Evolutionary conservation across 1,284 basidiomycete genomes (phyloP).

Genomic region (Leccinum fuscescens): DNA sequence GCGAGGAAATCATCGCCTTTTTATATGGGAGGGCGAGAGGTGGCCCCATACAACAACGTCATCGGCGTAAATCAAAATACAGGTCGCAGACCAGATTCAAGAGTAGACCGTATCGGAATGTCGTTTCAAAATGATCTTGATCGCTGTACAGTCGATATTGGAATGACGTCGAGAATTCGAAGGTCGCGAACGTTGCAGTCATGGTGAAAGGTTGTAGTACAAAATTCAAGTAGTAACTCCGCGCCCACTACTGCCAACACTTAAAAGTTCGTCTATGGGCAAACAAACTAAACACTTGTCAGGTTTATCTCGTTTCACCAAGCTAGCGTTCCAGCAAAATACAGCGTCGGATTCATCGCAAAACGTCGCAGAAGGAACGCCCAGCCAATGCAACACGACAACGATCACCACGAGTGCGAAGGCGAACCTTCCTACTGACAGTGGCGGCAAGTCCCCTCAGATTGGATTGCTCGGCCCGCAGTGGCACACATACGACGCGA

Average conservation of each 20-base stretch:
- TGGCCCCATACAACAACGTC: background rate
- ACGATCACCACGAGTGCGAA: background rate
- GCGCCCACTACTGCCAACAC: background rate
- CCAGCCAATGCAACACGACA: background rate
- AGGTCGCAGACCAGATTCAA: background rate
- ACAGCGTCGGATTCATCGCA: constrained; percentile 9
- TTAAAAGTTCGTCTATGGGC: constrained; percentile 22
- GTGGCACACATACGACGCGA: constrained; percentile 53
- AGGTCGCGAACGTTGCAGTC: background rate
- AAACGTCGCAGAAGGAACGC: constrained; percentile 1
- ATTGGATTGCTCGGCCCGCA: background rate
- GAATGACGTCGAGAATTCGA: background rate
- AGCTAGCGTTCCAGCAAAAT: constrained; percentile 38
- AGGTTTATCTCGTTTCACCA: constrained; percentile 51
- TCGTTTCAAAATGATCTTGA: background rate
- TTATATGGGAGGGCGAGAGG: constrained; percentile 10
- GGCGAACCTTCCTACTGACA: background rate
- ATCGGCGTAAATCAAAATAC: constrained; percentile 15
- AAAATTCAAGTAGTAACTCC: constrained; percentile 11
- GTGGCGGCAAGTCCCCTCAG: background rate
- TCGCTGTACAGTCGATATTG: background rate
- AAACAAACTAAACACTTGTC: constrained; percentile 45
- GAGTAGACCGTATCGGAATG: constrained; percentile 1
- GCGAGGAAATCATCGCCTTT: constrained; percentile 6
- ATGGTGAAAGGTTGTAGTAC: background rate